Evolutionary conservation across 2,329 filamentous ascomycete species (phyloP).

Genomic region (Arachnopeziza araneosa): DNA sequence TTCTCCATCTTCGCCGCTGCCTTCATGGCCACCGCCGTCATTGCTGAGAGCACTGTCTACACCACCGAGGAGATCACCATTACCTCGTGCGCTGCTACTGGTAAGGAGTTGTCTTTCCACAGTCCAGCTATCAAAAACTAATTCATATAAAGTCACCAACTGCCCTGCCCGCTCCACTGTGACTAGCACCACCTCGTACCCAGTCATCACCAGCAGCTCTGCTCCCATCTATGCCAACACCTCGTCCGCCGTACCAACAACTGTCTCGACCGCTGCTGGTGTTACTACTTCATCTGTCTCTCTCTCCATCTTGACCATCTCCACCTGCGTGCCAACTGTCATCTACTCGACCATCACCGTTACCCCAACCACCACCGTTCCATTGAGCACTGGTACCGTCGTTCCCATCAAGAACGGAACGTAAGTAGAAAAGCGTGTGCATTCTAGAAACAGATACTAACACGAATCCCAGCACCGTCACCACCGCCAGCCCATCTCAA

Average conservation of each 20-base stretch:
- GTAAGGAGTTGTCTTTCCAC: background rate
- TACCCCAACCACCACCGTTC: slow-evolving; percentile 17
- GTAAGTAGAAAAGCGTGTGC: background rate
- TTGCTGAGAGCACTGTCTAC: slow-evolving; percentile 37
- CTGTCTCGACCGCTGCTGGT: slow-evolving; percentile 3
- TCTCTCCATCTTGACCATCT: slow-evolving; percentile 19
- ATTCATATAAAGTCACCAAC: slow-evolving; percentile 41
- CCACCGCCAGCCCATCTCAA: slow-evolving; percentile 11
- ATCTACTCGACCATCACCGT: slow-evolving; percentile 22
- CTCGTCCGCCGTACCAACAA: slow-evolving; percentile 11
- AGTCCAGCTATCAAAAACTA: background rate
- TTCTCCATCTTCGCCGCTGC: slow-evolving; percentile 30
- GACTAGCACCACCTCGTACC: slow-evolving; percentile 18
- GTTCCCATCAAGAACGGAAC: slow-evolving; percentile 2
- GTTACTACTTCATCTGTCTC: slow-evolving; percentile 18
- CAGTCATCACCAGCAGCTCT: slow-evolving; percentile 10
- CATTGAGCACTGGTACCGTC: slow-evolving; percentile 11
- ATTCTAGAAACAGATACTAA: background rate
- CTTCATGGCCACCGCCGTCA: slow-evolving; percentile 27
- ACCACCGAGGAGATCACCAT: slow-evolving; percentile 45
- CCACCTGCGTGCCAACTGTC: slow-evolving; percentile 21
- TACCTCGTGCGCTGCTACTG: slow-evolving; percentile 35
- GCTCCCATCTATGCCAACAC: slow-evolving; percentile 17
- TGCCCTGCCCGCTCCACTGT: slow-evolving; percentile 31
- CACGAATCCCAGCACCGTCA: slow-evolving; percentile 11